Percentiles rank a stretch among this genome's conserved stretches.
These are phyloP conservation scores for Cystofilobasidium bisporidii DNA, from an alignment of 768 basidiomycete genomes.

Conservation along the genomic window DNA sequence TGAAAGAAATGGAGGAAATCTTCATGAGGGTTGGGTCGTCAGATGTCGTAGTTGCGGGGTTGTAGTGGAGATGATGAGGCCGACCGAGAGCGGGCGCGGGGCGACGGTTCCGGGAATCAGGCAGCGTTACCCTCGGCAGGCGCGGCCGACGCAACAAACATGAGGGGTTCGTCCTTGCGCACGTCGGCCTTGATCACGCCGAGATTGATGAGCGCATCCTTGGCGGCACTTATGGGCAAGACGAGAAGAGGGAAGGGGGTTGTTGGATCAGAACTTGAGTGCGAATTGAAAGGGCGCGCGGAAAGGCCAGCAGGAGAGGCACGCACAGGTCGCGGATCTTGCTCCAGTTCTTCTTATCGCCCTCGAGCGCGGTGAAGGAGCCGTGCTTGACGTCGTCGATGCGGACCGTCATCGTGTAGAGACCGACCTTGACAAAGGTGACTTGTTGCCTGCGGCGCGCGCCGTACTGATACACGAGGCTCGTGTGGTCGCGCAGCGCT, in stretches of 20 bases:
- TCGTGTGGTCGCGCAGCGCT: background rate
- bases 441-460: background rate
- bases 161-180: too few relatives aligned
- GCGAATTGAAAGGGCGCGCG: too few relatives aligned
- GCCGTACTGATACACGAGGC: background rate
- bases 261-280: too few relatives aligned
- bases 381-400: background rate
- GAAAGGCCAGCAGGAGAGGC: background rate
- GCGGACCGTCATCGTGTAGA: background rate
- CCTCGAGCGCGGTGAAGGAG: constrained; percentile 2
- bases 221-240: background rate
- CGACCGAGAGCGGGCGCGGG: too few relatives aligned
- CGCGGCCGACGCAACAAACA: too few relatives aligned
- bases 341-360: background rate
- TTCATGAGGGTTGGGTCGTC: too few relatives aligned
- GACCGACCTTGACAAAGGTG: background rate
- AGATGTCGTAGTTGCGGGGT: too few relatives aligned
- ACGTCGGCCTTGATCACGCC: background rate
- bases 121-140: too few relatives aligned
- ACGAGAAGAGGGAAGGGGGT: background rate
- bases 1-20: too few relatives aligned
- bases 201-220: background rate
- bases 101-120: too few relatives aligned
- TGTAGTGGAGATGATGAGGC: too few relatives aligned
- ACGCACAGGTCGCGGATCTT: background rate